A percentile compares a stretch with the other conserved stretches of the same genome.
Conservation (phyloP, 73 alveolate species). For the Paramecium octaurelia region DNA sequence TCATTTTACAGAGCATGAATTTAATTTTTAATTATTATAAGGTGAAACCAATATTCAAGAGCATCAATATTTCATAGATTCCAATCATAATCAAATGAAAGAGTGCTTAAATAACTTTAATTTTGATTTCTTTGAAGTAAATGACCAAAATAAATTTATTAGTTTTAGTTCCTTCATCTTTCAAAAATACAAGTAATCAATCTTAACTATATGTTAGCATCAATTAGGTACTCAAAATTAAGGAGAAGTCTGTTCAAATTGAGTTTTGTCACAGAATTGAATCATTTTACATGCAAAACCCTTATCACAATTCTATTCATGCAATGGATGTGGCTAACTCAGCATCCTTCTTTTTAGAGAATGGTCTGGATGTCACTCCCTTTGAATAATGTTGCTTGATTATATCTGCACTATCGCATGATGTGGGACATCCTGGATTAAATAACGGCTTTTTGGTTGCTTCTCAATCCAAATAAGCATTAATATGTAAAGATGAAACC, state of each 20-base stretch:
- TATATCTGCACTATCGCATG: constrained; percentile 22
- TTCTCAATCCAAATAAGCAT: constrained; percentile 36
- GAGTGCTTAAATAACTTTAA: not conserved
- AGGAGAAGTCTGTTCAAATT: not conserved
- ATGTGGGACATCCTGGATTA: constrained; percentile 46
- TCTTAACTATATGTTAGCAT: not conserved
- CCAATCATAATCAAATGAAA: not conserved
- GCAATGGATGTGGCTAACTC: constrained; percentile 46
- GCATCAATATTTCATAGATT: not conserved
- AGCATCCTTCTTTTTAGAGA: constrained; percentile 4
- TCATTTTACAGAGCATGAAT: constrained; percentile 41
- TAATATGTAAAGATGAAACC: not conserved
- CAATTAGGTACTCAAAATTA: not conserved
- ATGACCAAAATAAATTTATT: not conserved
- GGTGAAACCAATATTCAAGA: not conserved
- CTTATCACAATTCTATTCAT: constrained; percentile 41
- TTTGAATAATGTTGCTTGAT: constrained; percentile 3
- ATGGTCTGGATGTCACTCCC: not conserved
- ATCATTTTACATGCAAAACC: constrained; percentile 17
- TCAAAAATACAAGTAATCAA: not conserved
- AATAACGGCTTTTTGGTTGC: constrained; percentile 45
- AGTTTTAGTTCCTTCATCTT: not conserved
- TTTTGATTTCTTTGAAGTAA: constrained; percentile 14
- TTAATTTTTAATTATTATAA: not conserved
- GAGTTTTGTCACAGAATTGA: constrained; percentile 30